Evolutionary conservation across 495 filamentous ascomycete species (phyloP).

Genomic region (Penicillium odoratum): DNA sequence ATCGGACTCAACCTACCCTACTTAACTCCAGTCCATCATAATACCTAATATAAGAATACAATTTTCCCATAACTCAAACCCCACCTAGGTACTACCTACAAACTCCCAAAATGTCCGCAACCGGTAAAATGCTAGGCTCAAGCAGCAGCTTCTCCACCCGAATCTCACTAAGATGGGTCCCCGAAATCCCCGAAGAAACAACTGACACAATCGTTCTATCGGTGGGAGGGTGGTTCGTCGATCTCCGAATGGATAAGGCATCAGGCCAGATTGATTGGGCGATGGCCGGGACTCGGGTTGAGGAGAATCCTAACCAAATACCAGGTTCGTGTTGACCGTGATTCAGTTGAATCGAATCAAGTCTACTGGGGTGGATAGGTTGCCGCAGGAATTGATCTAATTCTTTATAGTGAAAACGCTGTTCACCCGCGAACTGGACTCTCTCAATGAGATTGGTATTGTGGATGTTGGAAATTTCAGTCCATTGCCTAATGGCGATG

Average conservation of each 20-base stretch:
- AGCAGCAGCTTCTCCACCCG: conserved; percentile 11
- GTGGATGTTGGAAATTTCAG: conserved; percentile 38
- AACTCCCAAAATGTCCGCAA: conserved; percentile 11
- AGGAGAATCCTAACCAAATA: conserved; percentile 13
- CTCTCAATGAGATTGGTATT: conserved; percentile 34
- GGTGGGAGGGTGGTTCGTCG: conserved; percentile 19
- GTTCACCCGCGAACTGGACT: conserved; percentile 45
- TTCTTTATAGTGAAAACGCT: conserved; percentile 27
- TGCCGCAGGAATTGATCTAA: background rate
- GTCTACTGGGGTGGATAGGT: too few species aligned
- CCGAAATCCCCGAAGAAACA: conserved; percentile 16
- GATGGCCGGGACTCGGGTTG: conserved; percentile 18
- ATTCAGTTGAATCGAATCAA: background rate
- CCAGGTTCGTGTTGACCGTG: conserved; percentile 8
- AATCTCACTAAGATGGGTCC: conserved; percentile 21
- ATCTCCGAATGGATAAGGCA: conserved; percentile 21
- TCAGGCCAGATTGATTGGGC: conserved; percentile 26
- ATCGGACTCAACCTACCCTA: background rate
- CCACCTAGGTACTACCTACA: too few species aligned
- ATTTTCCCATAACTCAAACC: background rate
- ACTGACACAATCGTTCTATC: conserved; percentile 22
- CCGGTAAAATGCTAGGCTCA: conserved; percentile 13
- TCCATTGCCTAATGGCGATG: conserved; percentile 39
- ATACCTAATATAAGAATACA: background rate
- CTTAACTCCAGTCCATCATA: background rate